Conservation (phyloP, 2,329 filamentous ascomycete genomes). For the Cryphonectria japonica region DNA sequence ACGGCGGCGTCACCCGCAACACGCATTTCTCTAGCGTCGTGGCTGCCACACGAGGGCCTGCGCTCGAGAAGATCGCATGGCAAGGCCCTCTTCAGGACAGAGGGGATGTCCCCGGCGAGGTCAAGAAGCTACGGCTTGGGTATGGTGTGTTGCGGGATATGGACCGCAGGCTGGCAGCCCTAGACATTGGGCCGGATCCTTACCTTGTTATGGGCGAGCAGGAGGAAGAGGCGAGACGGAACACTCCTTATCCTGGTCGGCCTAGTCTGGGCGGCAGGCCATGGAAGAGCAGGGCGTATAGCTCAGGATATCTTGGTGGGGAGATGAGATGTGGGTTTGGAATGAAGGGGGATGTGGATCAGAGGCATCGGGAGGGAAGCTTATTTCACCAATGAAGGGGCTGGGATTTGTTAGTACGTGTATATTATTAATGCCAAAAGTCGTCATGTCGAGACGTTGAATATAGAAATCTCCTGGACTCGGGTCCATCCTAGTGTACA, state of each 20-base stretch:
- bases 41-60: conserved; percentile 46
- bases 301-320: conserved; percentile 15
- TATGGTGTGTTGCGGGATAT: conserved; percentile 33
- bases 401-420: no score
- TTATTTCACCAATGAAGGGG: conserved; percentile 22
- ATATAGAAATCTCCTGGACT: neutral
- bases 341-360: conserved; percentile 33
- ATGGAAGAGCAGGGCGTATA: conserved; percentile 14
- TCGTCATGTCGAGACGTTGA: neutral
- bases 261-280: neutral
- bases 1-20: conserved; percentile 42
- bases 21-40: conserved; percentile 46
- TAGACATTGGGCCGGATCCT: conserved; percentile 8
- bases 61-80: conserved; percentile 42
- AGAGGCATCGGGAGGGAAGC: conserved; percentile 22
- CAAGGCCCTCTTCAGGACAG: conserved; percentile 28
- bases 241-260: neutral
- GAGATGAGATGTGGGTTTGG: conserved; percentile 36
- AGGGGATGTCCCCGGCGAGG: conserved; percentile 31
- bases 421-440: neutral
- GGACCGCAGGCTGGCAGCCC: neutral
- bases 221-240: conserved; percentile 14
- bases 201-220: conserved; percentile 19
- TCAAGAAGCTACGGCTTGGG: conserved; percentile 33
- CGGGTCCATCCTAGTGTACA: neutral